Percentiles rank a stretch among this genome's conserved stretches.
Evolutionary conservation across 2,329 filamentous ascomycete genomes (phyloP).

Genomic region (Coniochaeta sp.): DNA sequence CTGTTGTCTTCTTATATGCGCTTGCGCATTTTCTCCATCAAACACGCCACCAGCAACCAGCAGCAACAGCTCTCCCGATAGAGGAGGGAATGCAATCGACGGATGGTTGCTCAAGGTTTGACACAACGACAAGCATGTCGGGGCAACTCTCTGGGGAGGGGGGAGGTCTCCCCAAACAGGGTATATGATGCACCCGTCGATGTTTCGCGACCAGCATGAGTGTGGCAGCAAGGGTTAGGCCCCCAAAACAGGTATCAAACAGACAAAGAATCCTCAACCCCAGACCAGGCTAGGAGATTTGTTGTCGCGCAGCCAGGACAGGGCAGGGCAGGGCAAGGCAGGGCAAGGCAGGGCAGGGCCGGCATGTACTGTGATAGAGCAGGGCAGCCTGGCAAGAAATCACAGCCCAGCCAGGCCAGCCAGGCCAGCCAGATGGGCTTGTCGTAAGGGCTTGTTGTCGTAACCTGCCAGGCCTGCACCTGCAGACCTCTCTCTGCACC

Average conservation of each 20-base stretch:
- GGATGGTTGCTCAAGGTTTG: constrained; percentile 3
- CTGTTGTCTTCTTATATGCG: constrained; percentile 15
- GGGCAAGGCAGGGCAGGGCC: no score
- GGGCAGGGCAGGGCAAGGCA: no score
- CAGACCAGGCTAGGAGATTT: constrained; percentile 4
- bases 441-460: no score
- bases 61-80: no score
- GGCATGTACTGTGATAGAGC: no score
- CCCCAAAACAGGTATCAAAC: constrained; percentile 41
- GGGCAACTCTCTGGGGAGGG: constrained; percentile 4
- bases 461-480: neutral
- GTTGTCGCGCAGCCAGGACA: neutral
- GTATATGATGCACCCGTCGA: constrained; percentile 17
- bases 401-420: no score
- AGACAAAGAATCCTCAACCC: constrained; percentile 14
- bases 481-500: neutral
- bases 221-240: constrained; percentile 26
- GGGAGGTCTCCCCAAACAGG: constrained; percentile 13
- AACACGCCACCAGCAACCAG: no score
- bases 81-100: neutral
- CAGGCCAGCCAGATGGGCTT: no score
- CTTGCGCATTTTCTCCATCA: neutral
- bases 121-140: neutral
- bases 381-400: no score
- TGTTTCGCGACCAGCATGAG: constrained; percentile 31